These are phyloP conservation scores for Gymnopus androsaceus DNA, from an alignment of 1,284 basidiomycete species.

Conservation along the genomic window DNA sequence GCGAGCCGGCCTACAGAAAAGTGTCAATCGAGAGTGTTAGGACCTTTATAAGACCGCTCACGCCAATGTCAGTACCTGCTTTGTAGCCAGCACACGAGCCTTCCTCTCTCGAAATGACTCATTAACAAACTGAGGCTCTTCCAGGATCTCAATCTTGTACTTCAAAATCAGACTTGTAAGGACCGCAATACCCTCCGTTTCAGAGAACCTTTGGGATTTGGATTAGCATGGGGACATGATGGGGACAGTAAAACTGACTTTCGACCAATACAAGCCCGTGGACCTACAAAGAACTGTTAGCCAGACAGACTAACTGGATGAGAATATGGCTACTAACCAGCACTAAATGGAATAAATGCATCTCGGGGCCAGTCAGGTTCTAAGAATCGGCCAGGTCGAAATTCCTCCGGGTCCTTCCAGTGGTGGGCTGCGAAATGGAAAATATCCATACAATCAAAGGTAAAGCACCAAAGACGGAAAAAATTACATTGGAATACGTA, in stretches of 20 bases:
- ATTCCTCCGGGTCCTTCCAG: conserved; percentile 53
- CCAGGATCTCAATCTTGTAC: conserved; percentile 54
- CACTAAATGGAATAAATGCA: conserved; percentile 56
- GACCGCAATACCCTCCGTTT: conserved; percentile 51
- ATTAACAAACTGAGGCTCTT: conserved; percentile 47
- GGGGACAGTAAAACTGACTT: neutral
- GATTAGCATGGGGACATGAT: conserved; percentile 11
- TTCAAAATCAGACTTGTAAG: conserved; percentile 47
- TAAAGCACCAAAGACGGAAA: too few relatives aligned
- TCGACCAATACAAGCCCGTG: too few relatives aligned
- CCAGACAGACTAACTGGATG: too few relatives aligned
- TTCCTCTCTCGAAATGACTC: conserved; percentile 50
- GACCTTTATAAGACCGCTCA: too few relatives aligned
- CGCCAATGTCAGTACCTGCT: conserved; percentile 42
- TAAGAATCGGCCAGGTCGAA: conserved; percentile 54
- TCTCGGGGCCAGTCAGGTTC: conserved; percentile 47
- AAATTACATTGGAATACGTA: neutral
- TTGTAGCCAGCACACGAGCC: conserved; percentile 39
- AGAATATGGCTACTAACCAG: conserved; percentile 43
- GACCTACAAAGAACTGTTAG: too few relatives aligned
- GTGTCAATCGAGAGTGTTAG: too few relatives aligned
- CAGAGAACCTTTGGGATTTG: conserved; percentile 41
- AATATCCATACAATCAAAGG: too few relatives aligned
- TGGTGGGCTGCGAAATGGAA: conserved; percentile 55
- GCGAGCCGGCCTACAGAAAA: too few relatives aligned